Base-by-base conservation (phyloP, 345 rosid genomes). In the Cardamine occulta region DNA sequence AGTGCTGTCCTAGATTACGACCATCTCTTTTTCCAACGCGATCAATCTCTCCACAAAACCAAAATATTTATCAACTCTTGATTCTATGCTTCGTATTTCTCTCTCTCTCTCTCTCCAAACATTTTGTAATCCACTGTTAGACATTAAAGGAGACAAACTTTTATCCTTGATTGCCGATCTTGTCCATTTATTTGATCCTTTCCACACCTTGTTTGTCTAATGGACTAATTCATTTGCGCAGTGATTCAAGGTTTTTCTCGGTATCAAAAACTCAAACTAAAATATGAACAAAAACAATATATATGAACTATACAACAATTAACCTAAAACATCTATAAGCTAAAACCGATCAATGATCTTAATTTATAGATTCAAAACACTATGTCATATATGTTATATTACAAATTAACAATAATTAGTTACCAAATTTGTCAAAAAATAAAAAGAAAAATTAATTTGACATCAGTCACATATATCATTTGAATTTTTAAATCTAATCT, bases 1-100 rank as follows among this genome's bases (percentile, higher is more conserved):
- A 82, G 64, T 91, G 98, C 91, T 84, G 91, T 82, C 75, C 62
- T 79, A 66, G 79, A 74, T 79, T 74, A 52, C 62, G 75, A 77
- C 86, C 84, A 67, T 79, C 79, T 77, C 77, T 79, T 74, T 88
- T 87, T 86, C 91, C 89, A 56, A 83, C 24, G 76, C 42, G 70
- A 67, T 73, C 78, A 79, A 79, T 52, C 74, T 79, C 66, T 53
- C 62, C 62, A 35, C 67, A 61, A 57, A 74, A 61, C 72, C 63
- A 53, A 44, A 66, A 74, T 73, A 40, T 52, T 40, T 63, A 70
- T 64, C 44, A 58, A 44, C 73, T 74, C 70, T 68, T 40, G 51
- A 60, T 68, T 53, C 66, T 64, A 63, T 71, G 28, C 72, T 63
- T 63, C 11, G 55, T 2, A n/a, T 47, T 2, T 47, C 21, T 71